Evolutionary conservation across 768 basidiomycete genomes (phyloP).

Genomic region (Cyclocybe aegerita): DNA sequence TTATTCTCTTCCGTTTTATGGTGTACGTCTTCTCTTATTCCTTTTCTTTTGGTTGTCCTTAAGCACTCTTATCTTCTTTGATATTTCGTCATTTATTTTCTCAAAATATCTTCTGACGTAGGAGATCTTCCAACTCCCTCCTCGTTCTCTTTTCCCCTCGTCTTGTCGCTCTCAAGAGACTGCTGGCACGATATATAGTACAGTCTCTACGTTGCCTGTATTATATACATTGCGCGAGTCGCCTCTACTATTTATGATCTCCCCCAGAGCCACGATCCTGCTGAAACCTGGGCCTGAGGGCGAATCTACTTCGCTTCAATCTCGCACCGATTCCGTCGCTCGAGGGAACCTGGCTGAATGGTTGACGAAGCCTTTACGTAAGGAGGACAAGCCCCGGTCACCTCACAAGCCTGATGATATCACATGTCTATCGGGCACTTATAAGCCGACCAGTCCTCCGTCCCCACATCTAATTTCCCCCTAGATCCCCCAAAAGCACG

Average conservation of each 20-base stretch:
- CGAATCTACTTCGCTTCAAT: background rate
- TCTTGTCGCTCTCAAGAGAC: slow-evolving; percentile 14
- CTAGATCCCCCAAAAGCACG: slow-evolving; percentile 2
- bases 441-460: slow-evolving; percentile 3
- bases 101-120: slow-evolving; percentile 2
- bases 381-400: background rate
- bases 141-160: slow-evolving; percentile 24
- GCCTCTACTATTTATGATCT: slow-evolving; percentile 24
- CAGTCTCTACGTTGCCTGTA: slow-evolving; percentile 28
- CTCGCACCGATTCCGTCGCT: background rate
- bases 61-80: slow-evolving; percentile 16
- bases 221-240: slow-evolving; percentile 34
- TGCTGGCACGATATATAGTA: slow-evolving; percentile 28
- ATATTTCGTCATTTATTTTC: slow-evolving; percentile 11
- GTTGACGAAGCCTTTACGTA: background rate
- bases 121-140: slow-evolving; percentile 8
- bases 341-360: background rate
- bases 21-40: slow-evolving; percentile 12
- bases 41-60: slow-evolving; percentile 13
- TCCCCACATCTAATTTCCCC: background rate
- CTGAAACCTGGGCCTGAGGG: background rate
- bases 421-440: background rate
- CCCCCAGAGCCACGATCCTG: background rate
- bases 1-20: slow-evolving; percentile 11
- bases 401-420: background rate